phyloP scores from a whole-genome alignment of 2,329 filamentous ascomycete genomes.

The Falciphora oryzae region DNA sequence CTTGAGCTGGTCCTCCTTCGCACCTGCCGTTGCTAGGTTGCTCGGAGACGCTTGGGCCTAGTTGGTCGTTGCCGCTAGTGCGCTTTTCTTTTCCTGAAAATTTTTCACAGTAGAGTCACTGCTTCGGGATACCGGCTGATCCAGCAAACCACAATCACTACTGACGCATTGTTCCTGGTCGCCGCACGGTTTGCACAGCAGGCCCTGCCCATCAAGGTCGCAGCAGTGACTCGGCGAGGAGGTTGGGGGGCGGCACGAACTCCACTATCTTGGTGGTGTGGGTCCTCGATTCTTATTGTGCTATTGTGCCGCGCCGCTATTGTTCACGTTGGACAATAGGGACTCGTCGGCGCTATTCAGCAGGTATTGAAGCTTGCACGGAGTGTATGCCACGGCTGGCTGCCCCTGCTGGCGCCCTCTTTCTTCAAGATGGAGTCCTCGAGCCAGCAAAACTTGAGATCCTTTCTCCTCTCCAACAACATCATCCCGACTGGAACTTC shows the following conservation, averaged over 20 bases:
- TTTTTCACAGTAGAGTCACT: too few relatives aligned
- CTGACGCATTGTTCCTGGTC: neutral
- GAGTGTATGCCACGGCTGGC: neutral
- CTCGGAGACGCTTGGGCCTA: neutral
- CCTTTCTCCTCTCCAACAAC: neutral
- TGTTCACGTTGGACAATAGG: slow-evolving; percentile 5
- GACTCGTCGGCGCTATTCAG: neutral
- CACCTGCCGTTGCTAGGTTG: neutral
- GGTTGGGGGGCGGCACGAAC: neutral
- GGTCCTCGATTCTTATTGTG: neutral
- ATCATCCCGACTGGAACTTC: neutral
- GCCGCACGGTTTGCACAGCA: neutral
- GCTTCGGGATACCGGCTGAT: too few relatives aligned
- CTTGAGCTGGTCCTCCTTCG: neutral
- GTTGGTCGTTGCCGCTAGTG: neutral
- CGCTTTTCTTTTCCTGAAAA: too few relatives aligned
- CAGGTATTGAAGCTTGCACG: neutral
- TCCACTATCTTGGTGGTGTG: neutral
- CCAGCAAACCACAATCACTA: neutral
- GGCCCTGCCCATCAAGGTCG: neutral
- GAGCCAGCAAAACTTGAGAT: neutral
- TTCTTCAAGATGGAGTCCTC: neutral
- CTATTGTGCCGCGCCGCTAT: neutral
- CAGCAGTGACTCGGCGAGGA: neutral
- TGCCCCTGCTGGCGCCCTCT: neutral